These are phyloP conservation scores for Aspergillus heteromorphus DNA, from an alignment of 495 filamentous ascomycete species.

Conservation along the genomic window DNA sequence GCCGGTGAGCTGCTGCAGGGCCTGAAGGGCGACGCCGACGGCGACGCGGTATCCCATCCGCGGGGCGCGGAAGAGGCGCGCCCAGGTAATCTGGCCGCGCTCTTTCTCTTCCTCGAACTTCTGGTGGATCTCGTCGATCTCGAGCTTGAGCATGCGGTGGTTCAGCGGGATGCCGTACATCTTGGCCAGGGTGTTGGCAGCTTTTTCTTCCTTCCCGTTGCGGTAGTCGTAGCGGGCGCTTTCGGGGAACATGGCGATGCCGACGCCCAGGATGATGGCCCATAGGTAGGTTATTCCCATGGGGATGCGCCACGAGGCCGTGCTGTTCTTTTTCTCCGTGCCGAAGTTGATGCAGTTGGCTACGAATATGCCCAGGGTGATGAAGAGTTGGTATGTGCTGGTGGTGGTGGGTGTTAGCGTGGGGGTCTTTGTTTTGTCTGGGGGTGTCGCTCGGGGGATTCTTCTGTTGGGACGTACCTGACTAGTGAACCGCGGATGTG, in stretches of 20 bases:
- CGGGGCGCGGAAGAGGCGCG: conserved; percentile 55
- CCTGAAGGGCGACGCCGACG: conserved; percentile 62
- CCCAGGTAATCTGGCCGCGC: conserved; percentile 27
- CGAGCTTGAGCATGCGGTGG: conserved; percentile 55
- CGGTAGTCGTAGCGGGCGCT: conserved; percentile 67
- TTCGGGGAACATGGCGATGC: conserved; percentile 67
- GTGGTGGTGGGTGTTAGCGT: background rate
- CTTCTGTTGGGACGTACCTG: conserved; percentile 28
- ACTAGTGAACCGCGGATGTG: conserved; percentile 62
- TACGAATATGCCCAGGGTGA: conserved; percentile 77
- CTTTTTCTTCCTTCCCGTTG: conserved; percentile 53
- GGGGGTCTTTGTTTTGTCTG: background rate
- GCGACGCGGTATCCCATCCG: conserved; percentile 63
- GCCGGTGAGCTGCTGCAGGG: conserved; percentile 36
- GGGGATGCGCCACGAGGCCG: conserved; percentile 70
- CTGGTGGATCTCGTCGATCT: conserved; percentile 59
- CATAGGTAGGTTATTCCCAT: conserved; percentile 72
- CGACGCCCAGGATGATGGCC: conserved; percentile 61
- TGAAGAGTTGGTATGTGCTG: conserved; percentile 72
- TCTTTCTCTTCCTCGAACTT: conserved; percentile 52
- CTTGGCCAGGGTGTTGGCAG: conserved; percentile 58
- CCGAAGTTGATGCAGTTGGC: conserved; percentile 78
- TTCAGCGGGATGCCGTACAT: conserved; percentile 61
- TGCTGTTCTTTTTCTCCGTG: conserved; percentile 41
- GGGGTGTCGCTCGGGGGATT: too few species aligned